These are phyloP conservation scores for Metarhizium humberi DNA, from an alignment of 2,329 filamentous ascomycete genomes.

Conservation along the genomic window DNA sequence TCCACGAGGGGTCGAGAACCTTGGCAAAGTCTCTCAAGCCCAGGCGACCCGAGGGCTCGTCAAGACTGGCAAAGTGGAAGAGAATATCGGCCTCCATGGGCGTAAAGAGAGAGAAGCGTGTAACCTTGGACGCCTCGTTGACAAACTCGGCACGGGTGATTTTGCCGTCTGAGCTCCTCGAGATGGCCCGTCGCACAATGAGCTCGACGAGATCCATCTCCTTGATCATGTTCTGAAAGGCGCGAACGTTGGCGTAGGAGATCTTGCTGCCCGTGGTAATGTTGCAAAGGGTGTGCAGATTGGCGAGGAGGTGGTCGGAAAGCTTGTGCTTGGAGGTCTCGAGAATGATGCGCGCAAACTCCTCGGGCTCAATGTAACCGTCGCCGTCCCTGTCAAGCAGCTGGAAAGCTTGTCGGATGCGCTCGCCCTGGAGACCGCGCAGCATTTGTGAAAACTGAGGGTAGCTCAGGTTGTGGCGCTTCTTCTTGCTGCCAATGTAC, in stretches of 20 bases:
- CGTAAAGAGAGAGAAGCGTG: slow-evolving; percentile 91
- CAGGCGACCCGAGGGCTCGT: slow-evolving; percentile 79
- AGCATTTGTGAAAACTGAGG: slow-evolving; percentile 97
- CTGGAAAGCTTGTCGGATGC: slow-evolving; percentile 91
- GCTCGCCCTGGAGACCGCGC: slow-evolving; percentile 88
- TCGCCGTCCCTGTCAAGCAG: slow-evolving; percentile 84
- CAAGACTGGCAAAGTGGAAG: slow-evolving; percentile 93
- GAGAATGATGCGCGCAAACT: slow-evolving; percentile 93
- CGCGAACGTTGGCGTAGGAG: slow-evolving; percentile 93
- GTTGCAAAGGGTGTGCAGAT: slow-evolving; percentile 89
- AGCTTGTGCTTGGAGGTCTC: slow-evolving; percentile 94
- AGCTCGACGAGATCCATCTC: slow-evolving; percentile 97
- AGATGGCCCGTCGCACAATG: slow-evolving; percentile 78
- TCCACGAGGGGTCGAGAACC: slow-evolving; percentile 90
- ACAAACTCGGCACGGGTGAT: slow-evolving; percentile 92
- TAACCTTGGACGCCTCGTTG: slow-evolving; percentile 83
- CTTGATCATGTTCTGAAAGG: slow-evolving; percentile 95
- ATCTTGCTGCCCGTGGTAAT: slow-evolving; percentile 88
- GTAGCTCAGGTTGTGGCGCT: slow-evolving; percentile 87
- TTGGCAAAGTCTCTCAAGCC: slow-evolving; percentile 81
- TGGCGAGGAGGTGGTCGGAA: slow-evolving; percentile 87
- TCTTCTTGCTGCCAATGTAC: slow-evolving; percentile 82
- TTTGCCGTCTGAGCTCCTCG: slow-evolving; percentile 77
- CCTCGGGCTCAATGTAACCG: slow-evolving; percentile 88
- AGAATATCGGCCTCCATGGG: slow-evolving; percentile 98